Conservation (phyloP, 2,329 filamentous ascomycete genomes). For the Monosporascus sp. region DNA sequence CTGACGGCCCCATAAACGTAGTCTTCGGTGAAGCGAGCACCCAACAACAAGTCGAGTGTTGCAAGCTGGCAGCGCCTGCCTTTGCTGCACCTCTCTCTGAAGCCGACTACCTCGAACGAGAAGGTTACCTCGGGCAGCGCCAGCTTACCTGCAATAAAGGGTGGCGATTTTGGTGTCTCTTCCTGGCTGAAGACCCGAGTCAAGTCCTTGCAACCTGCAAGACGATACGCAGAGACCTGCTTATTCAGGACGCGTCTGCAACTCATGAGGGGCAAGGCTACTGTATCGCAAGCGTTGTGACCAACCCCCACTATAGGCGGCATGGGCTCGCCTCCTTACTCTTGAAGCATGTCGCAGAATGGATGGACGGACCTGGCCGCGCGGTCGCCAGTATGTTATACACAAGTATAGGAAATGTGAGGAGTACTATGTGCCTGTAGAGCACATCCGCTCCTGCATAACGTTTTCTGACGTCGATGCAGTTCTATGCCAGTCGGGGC, state of each 20-base stretch:
- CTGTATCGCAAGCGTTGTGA: slow-evolving; percentile 13
- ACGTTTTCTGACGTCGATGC: not conserved
- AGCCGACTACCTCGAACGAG: slow-evolving; percentile 9
- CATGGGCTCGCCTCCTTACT: slow-evolving; percentile 11
- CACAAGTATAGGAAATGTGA: slow-evolving; percentile 13
- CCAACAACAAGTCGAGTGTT: slow-evolving; percentile 5
- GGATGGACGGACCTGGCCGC: slow-evolving; percentile 13
- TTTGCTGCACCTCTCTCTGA: slow-evolving; percentile 11
- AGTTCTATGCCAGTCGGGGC: slow-evolving; percentile 14
- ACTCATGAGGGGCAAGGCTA: slow-evolving; percentile 9
- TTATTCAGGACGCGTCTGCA: slow-evolving; percentile 5
- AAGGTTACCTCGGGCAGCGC: slow-evolving; percentile 3
- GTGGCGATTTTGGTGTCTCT: slow-evolving; percentile 12
- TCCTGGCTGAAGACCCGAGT: slow-evolving; percentile 2
- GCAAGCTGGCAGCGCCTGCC: slow-evolving; percentile 7
- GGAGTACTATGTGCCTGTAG: not conserved
- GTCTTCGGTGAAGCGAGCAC: slow-evolving; percentile 8
- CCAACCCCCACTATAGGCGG: slow-evolving; percentile 8
- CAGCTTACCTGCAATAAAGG: slow-evolving; percentile 7
- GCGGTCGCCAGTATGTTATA: slow-evolving; percentile 15
- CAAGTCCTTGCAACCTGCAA: slow-evolving; percentile 14
- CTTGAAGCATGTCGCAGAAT: slow-evolving; percentile 11
- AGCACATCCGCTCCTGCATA: too few relatives aligned
- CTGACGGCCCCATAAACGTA: slow-evolving; percentile 1
- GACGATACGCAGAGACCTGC: slow-evolving; percentile 12